Conservation (phyloP, 352 stramenopile genomes). For the Pythium angustatum region DNA sequence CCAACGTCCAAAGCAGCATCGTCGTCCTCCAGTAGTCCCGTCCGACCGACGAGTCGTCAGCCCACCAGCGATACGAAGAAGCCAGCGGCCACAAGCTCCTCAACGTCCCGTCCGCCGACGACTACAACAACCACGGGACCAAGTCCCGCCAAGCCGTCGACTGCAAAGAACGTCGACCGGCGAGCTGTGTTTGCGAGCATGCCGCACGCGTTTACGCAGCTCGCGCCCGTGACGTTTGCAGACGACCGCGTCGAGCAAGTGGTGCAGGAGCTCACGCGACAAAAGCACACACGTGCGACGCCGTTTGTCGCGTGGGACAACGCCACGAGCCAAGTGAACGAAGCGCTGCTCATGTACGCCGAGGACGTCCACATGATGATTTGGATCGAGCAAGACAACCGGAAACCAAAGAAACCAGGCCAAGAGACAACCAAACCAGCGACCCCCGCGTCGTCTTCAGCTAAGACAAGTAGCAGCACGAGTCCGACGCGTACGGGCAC, state of each 20-base stretch:
- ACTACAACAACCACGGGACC: slow-evolving; percentile 3
- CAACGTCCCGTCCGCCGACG: no score
- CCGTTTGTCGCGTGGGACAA: slow-evolving; percentile 59
- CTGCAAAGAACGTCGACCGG: slow-evolving; percentile 24
- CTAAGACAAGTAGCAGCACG: background rate
- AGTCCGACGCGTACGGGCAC: no score
- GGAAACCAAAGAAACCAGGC: slow-evolving; percentile 48
- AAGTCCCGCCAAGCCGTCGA: slow-evolving; percentile 15
- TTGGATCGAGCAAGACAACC: slow-evolving; percentile 57
- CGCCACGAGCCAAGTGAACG: slow-evolving; percentile 45
- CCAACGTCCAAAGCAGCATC: slow-evolving; percentile 9
- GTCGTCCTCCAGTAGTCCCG: slow-evolving; percentile 14
- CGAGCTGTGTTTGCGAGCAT: slow-evolving; percentile 39
- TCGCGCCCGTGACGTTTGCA: slow-evolving; percentile 38
- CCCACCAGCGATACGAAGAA: slow-evolving; percentile 7
- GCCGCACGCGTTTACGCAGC: slow-evolving; percentile 37
- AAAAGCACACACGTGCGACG: slow-evolving; percentile 34
- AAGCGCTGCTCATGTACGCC: slow-evolving; percentile 58
- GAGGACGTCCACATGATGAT: slow-evolving; percentile 64
- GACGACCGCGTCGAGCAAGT: slow-evolving; percentile 53
- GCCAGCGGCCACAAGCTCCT: no score
- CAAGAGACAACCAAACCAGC: slow-evolving; percentile 11
- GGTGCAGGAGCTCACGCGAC: slow-evolving; percentile 38
- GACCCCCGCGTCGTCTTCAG: slow-evolving; percentile 2
- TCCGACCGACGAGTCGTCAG: slow-evolving; percentile 4